Base-by-base conservation (phyloP, 495 filamentous ascomycete genomes). In the Penicillium egyptiacum region DNA sequence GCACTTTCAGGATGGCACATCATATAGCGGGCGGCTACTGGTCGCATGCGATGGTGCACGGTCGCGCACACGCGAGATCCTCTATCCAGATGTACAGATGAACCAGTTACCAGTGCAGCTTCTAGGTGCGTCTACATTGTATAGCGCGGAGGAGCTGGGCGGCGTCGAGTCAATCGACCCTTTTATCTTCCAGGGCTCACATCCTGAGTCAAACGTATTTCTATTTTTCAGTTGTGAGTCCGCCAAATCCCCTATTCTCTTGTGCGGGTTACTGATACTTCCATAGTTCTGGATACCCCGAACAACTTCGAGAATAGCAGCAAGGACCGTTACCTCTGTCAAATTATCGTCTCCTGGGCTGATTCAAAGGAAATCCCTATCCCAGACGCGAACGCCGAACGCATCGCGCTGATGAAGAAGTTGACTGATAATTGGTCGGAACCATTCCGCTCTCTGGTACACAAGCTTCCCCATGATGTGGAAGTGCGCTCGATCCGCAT, bases 141-240 rank as follows among this genome's bases (percentile, higher is more conserved):
- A 84, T 31, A 70, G 72, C 0, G 55, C 68, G 0, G 68, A 68
- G 41, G 68, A 80, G 43, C 65, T 76, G 31, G 63, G 66, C 1
- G 73, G 73, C 5, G 73, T 81, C 26, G 66, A 76, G 16, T 69
- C 68, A 4, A 75, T 86, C 17, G 83, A 87, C 49, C 83, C 84
- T 1, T 80, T 79, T 23, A 81, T 88, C 40, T 81, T 87, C 44
- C 83, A 87, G 47, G 83, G 84, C 1, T 74, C 78, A 4, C 76
- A 86, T 49, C 83, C 85, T 0, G 68, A 74, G 12, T 80, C 84
- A 11, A 71, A 81, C 25, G 74, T 79, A 5, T 87, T 80, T 63
- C 55, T 86, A 1, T 86, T 78, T 65, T 84, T 81, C 58, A 79
- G 79, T 19, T 74, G 78, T 72, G 51, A 7, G 64, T 54, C 28